Evolutionary conservation across 2,329 filamentous ascomycete genomes (phyloP), one percentile per base, ranked within the genome.

Genomic region (Reticulascus tulasneorum): DNA sequence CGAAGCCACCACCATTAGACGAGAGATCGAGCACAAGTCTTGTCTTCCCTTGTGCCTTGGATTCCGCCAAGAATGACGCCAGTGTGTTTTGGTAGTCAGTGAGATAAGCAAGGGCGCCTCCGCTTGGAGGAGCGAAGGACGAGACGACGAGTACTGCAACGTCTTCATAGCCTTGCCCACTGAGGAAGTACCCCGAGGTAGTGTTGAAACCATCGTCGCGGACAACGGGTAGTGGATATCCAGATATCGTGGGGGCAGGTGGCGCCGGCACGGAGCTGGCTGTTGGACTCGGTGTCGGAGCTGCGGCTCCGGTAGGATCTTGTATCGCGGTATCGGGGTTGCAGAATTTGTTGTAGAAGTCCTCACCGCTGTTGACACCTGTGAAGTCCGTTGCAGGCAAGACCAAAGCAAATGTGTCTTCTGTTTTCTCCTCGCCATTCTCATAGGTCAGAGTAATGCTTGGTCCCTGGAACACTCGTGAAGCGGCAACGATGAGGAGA

Each of bases 1-100:
- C 72, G 11, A 66, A 68, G 17, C 79, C 78, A 26, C 79, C 79
- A 3, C 68, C 71, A 46, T 82, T 82, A 29, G 66, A 66, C 4
- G 66, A 68, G 6, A 82, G 56, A 45, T 82, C 77, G 20, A 83
- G 60, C 9, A 82, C 69, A 0, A 82, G 66, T 53, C 76, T 77
- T 29, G 67, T 77, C 58, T 78, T 80, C 38, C 70, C 71, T 1
- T 63, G 66, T 9, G 63, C 60, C 37, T 64, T 63, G 23, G 49
- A 53, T 17, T 44, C 29, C 9, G 26, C 37, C 6, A 59, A 38
- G 41, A 58, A 59, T 5, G 38, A 26, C 28, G 44, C 35, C 1
- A 54, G 44, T 9, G 58, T 59, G n/a, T 55, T 38, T 27, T 56
- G 51, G 29, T 66, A 56, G 26, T 50, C 38, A 23, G 37, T 48